Evolutionary conservation across 495 filamentous ascomycete genomes (phyloP).

Genomic region (Talaromyces nanjingensis): DNA sequence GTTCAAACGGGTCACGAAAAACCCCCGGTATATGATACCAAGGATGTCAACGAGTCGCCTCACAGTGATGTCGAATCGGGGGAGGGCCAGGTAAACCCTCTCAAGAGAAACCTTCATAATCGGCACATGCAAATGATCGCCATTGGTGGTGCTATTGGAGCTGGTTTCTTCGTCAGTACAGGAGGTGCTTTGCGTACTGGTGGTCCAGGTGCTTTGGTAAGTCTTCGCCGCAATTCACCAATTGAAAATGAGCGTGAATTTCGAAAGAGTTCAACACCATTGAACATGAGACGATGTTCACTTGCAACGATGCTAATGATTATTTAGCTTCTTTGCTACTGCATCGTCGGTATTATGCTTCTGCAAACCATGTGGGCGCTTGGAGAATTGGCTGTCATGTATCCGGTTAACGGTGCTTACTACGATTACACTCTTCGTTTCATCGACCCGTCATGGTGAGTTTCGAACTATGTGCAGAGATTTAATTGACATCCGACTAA

Average conservation of each 20-base stretch:
- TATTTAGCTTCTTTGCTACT: conserved; percentile 37
- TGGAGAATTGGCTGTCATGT: conserved; percentile 64
- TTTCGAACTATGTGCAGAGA: background rate
- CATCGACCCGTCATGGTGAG: conserved; percentile 48
- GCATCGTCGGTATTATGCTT: conserved; percentile 48
- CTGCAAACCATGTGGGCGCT: conserved; percentile 56
- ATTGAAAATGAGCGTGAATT: background rate
- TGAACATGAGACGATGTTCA: background rate
- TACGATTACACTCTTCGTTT: conserved; percentile 50
- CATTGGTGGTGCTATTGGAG: conserved; percentile 52
- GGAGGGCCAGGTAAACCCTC: conserved; percentile 1
- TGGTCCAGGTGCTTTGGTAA: conserved; percentile 37
- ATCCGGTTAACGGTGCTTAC: conserved; percentile 59
- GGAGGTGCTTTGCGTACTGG: conserved; percentile 34
- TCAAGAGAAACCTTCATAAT: conserved; percentile 38
- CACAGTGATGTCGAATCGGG: conserved; percentile 8
- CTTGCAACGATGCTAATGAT: conserved; percentile 13
- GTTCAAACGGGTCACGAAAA: background rate
- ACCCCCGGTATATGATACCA: background rate
- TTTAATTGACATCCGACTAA: background rate
- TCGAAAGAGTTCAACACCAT: background rate
- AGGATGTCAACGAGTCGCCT: conserved; percentile 2
- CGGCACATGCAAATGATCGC: conserved; percentile 75
- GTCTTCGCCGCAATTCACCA: conserved; percentile 6
- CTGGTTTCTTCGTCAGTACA: conserved; percentile 46